Evolutionary conservation across 1,284 basidiomycete genomes (phyloP).

Genomic region (Ustilago xerochloae): DNA sequence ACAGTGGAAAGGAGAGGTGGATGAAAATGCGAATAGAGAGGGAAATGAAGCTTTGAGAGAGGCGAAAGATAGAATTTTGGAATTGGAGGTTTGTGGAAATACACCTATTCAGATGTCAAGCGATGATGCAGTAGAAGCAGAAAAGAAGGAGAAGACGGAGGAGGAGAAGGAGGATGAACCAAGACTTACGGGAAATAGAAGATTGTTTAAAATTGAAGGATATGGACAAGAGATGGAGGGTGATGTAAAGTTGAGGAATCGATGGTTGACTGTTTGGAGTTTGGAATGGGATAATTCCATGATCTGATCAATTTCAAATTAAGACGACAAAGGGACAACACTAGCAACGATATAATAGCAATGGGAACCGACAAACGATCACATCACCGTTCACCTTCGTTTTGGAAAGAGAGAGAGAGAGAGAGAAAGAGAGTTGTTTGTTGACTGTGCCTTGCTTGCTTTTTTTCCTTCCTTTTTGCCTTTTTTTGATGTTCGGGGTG

Average conservation of each 20-base stretch:
- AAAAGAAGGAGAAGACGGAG: neutral
- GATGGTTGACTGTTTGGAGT: slow-evolving; percentile 53
- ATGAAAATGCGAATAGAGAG: slow-evolving; percentile 15
- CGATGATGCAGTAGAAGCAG: neutral
- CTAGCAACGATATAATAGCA: slow-evolving; percentile 4
- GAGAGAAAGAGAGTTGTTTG: no score
- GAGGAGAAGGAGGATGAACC: slow-evolving; percentile 26
- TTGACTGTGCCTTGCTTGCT: slow-evolving; percentile 43
- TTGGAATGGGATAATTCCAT: slow-evolving; percentile 27
- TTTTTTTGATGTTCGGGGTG: neutral
- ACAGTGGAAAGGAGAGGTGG: neutral
- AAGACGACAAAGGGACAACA: neutral
- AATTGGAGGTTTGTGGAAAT: slow-evolving; percentile 54
- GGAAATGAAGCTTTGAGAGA: slow-evolving; percentile 29
- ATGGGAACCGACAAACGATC: slow-evolving; percentile 14
- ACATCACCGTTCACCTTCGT: neutral
- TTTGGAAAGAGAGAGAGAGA: neutral
- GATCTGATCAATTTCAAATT: neutral
- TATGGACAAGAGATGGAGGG: slow-evolving; percentile 39
- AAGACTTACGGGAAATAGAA: slow-evolving; percentile 28
- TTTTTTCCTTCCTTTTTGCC: slow-evolving; percentile 4
- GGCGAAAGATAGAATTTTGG: slow-evolving; percentile 41
- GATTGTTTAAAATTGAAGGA: slow-evolving; percentile 36
- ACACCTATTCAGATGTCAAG: slow-evolving; percentile 34
- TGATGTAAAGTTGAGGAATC: slow-evolving; percentile 43